Percentiles rank a stretch among this genome's conserved stretches.
Conservation (phyloP, 257 asterid species). For the Solanum chmielewskii region DNA sequence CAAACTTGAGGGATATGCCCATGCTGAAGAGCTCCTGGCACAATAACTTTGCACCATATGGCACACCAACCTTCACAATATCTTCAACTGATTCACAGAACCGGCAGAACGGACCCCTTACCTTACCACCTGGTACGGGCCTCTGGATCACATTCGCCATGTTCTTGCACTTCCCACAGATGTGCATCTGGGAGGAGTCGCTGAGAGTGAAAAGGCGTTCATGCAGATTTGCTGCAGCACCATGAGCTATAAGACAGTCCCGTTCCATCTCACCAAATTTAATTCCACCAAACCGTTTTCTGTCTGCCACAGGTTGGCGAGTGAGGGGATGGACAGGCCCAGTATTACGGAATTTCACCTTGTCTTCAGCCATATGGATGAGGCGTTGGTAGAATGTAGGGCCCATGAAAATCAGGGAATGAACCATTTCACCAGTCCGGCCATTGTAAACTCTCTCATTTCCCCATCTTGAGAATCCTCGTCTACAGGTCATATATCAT, state of each 20-base stretch:
- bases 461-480: constrained; percentile 82
- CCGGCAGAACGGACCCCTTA: constrained; percentile 82
- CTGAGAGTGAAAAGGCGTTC: constrained; percentile 93
- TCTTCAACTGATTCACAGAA: constrained; percentile 68
- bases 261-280: constrained; percentile 97
- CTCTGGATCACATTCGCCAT: constrained; percentile 78
- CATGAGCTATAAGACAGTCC: constrained; percentile 90
- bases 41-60: constrained; percentile 85
- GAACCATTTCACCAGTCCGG: constrained; percentile 59
- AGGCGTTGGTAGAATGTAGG: constrained; percentile 95
- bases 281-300: constrained; percentile 87
- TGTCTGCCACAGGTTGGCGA: constrained; percentile 92
- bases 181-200: constrained; percentile 76
- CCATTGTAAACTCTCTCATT: constrained; percentile 78
- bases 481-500: constrained; percentile 29
- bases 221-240: constrained; percentile 79
- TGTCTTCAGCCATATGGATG: constrained; percentile 92
- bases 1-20: constrained; percentile 79
- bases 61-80: constrained; percentile 70
- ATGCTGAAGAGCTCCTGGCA: constrained; percentile 90
- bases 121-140: constrained; percentile 51
- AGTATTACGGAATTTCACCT: constrained; percentile 72
- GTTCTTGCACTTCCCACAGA: constrained; percentile 64
- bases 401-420: constrained; percentile 69
- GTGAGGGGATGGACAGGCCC: constrained; percentile 98